Conservation (phyloP, 345 rosid species). For the Firmiana major region DNA sequence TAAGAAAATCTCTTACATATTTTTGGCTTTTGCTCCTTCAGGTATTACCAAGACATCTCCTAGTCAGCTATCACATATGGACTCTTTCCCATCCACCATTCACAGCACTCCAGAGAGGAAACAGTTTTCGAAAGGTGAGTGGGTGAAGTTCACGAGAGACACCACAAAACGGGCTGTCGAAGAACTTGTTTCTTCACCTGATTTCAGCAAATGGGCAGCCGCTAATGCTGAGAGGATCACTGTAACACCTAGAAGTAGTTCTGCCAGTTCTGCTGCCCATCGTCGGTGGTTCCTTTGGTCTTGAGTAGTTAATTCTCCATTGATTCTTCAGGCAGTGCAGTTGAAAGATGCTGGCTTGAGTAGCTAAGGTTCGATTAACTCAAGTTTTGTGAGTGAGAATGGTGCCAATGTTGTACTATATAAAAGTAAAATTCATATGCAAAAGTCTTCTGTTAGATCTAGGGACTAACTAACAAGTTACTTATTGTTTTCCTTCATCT, state of each 20-base stretch:
- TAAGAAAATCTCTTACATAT: neutral
- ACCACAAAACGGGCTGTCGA: constrained; percentile 60
- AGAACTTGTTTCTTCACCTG: constrained; percentile 75
- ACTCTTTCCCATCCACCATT: constrained; percentile 58
- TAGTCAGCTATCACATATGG: constrained; percentile 38
- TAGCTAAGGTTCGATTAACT: neutral
- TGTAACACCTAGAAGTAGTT: constrained; percentile 44
- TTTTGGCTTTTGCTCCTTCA: constrained; percentile 21
- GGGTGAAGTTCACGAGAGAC: constrained; percentile 56
- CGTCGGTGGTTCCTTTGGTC: constrained; percentile 50
- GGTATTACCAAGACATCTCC: constrained; percentile 35
- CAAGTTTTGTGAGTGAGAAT: neutral
- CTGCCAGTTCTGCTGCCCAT: constrained; percentile 21
- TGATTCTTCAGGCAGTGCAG: neutral
- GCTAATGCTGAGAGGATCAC: constrained; percentile 75
- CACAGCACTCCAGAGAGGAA: constrained; percentile 67
- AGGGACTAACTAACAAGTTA: neutral
- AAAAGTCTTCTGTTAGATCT: neutral
- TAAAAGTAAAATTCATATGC: neutral
- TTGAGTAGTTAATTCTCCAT: constrained; percentile 16
- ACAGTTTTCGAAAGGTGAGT: constrained; percentile 51
- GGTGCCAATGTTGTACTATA: neutral
- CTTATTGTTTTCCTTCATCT: neutral
- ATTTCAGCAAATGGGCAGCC: constrained; percentile 76
- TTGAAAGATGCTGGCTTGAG: constrained; percentile 5